Evolutionary conservation across 2,329 filamentous ascomycete species (phyloP).

Genomic region (Ilyonectria robusta): DNA sequence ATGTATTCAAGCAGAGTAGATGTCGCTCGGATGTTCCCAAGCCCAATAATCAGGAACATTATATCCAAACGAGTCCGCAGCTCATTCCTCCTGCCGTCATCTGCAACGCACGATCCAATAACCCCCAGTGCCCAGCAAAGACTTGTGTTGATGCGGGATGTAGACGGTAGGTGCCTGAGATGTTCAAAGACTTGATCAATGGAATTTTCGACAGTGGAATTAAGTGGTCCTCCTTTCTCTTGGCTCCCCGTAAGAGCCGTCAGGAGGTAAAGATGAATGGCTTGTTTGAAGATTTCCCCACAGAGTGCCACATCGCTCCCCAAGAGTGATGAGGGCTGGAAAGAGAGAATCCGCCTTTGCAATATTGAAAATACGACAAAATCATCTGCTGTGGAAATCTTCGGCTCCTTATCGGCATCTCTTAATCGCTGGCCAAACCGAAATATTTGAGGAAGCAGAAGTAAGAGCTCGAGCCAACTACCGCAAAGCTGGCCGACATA

Average conservation of each 20-base stretch:
- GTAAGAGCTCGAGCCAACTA: conserved; percentile 46
- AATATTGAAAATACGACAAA: conserved; percentile 53
- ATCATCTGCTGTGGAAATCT: conserved; percentile 50
- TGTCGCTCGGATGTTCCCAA: conserved; percentile 56
- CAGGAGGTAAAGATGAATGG: conserved; percentile 53
- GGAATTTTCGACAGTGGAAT: conserved; percentile 8
- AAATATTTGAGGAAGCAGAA: conserved; percentile 49
- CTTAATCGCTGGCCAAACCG: conserved; percentile 49
- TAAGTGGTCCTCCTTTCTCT: not conserved
- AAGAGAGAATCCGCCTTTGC: conserved; percentile 52
- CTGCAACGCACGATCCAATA: conserved; percentile 42
- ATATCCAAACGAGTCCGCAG: conserved; percentile 45
- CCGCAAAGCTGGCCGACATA: conserved; percentile 47
- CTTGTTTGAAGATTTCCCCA: conserved; percentile 55
- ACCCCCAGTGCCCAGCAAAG: conserved; percentile 46
- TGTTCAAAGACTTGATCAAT: conserved; percentile 32
- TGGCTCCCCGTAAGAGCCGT: conserved; percentile 3
- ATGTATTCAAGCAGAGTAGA: conserved; percentile 52
- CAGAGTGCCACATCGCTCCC: conserved; percentile 50
- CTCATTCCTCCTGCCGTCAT: conserved; percentile 51
- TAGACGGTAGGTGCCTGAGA: conserved; percentile 38
- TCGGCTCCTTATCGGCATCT: conserved; percentile 31
- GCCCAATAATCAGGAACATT: conserved; percentile 49
- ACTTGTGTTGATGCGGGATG: conserved; percentile 45
- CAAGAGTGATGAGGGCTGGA: conserved; percentile 48